Conservation (phyloP, 768 basidiomycete genomes). For the Boletus rubropictus region DNA sequence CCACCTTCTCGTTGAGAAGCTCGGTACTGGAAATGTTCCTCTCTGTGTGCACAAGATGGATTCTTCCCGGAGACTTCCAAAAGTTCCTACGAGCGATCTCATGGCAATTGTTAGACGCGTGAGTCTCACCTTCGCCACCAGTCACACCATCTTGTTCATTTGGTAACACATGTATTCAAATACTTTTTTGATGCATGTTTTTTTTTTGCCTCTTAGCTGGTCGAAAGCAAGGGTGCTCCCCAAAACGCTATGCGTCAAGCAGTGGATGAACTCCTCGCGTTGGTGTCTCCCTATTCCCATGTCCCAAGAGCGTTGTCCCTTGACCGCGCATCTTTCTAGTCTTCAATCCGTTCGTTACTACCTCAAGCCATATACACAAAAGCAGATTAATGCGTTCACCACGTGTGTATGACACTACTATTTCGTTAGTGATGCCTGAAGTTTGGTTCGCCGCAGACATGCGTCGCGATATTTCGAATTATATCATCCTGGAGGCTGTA, state of each 20-base stretch:
- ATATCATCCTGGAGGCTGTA: slow-evolving; percentile 75
- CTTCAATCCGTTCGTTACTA: slow-evolving; percentile 73
- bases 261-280: slow-evolving; percentile 76
- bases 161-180: slow-evolving; percentile 9
- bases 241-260: slow-evolving; percentile 61
- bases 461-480: slow-evolving; percentile 86
- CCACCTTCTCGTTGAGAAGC: slow-evolving; percentile 83
- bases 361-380: slow-evolving; percentile 67
- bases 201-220: slow-evolving; percentile 41
- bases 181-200: slow-evolving; percentile 20
- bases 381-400: slow-evolving; percentile 87
- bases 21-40: slow-evolving; percentile 75
- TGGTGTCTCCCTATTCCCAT: slow-evolving; percentile 32
- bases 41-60: slow-evolving; percentile 90
- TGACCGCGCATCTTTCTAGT: slow-evolving; percentile 35
- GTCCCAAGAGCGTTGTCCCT: slow-evolving; percentile 12
- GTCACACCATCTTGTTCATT: slow-evolving; percentile 28
- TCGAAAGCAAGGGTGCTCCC: slow-evolving; percentile 48
- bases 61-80: slow-evolving; percentile 66
- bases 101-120: slow-evolving; percentile 76
- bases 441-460: slow-evolving; percentile 48
- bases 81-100: slow-evolving; percentile 63
- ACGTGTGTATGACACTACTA: slow-evolving; percentile 56
- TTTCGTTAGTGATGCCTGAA: slow-evolving; percentile 24
- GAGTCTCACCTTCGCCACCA: slow-evolving; percentile 28